Conservation (phyloP, 2,329 filamentous ascomycete genomes). For the Epichloe coenophiala region DNA sequence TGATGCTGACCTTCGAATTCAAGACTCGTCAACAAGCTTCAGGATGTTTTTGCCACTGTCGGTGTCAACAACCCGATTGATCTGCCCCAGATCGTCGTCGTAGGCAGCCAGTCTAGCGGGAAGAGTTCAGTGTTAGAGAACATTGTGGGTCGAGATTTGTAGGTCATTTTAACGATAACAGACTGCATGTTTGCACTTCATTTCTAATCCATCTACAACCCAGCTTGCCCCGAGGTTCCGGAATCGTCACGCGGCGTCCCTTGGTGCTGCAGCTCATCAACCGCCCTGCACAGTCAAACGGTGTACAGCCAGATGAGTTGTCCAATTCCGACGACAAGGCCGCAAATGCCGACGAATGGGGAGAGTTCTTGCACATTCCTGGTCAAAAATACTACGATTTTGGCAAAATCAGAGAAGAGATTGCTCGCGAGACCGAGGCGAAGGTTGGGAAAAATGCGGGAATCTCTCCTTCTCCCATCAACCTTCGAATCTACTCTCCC, state of each 20-base stretch:
- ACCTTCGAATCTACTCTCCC: conserved; percentile 94
- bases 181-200: background rate
- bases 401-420: conserved; percentile 96
- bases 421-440: conserved; percentile 86
- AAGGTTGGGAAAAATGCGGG: conserved; percentile 95
- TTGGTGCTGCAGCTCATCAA: conserved; percentile 98
- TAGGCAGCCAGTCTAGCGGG: conserved; percentile 96
- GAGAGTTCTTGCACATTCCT: conserved; percentile 95
- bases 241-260: conserved; percentile 91
- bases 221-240: conserved; percentile 90
- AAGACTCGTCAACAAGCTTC: conserved; percentile 92
- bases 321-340: conserved; percentile 63
- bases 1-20: conserved; percentile 3
- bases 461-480: conserved; percentile 94
- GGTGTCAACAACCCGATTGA: conserved; percentile 99
- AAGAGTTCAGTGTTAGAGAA: conserved; percentile 99
- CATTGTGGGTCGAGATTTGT: conserved; percentile 98
- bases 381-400: conserved; percentile 98
- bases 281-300: conserved; percentile 62
- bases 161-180: conserved; percentile 27
- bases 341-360: conserved; percentile 91
- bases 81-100: conserved; percentile 93
- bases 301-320: conserved; percentile 52
- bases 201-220: conserved; percentile 1
- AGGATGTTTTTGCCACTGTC: conserved; percentile 98